These are phyloP conservation scores for Irpex lacteus DNA, from an alignment of 1,284 basidiomycete species.

Conservation along the genomic window DNA sequence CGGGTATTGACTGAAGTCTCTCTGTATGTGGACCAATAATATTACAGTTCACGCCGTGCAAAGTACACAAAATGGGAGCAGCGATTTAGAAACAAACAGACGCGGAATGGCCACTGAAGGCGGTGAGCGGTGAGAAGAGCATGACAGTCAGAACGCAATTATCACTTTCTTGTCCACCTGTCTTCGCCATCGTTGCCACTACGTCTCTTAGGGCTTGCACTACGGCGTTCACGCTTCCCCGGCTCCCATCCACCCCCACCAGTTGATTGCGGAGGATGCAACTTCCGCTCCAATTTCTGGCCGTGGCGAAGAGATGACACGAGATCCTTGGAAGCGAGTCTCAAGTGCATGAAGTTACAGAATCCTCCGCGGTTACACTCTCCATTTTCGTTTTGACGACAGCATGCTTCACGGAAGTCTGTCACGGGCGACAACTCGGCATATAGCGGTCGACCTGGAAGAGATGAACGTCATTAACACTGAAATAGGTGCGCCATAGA, in stretches of 20 bases:
- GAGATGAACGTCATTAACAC: conserved; percentile 7
- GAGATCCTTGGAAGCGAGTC: conserved; percentile 81
- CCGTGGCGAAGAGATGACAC: conserved; percentile 78
- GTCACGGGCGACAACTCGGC: conserved; percentile 99
- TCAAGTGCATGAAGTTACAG: conserved; percentile 99
- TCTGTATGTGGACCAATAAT: neutral
- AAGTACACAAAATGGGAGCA: neutral
- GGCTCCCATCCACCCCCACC: conserved; percentile 80
- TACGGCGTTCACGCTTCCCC: conserved; percentile 60
- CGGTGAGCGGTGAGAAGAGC: neutral
- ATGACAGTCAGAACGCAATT: neutral
- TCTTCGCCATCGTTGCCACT: conserved; percentile 70
- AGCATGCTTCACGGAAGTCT: conserved; percentile 98
- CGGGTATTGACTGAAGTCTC: neutral
- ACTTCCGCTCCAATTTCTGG: conserved; percentile 78
- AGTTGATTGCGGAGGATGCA: conserved; percentile 61
- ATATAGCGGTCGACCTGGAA: conserved; percentile 86
- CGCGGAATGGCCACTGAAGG: neutral
- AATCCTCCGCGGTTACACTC: conserved; percentile 96
- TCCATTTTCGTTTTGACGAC: conserved; percentile 96
- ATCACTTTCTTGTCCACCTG: conserved; percentile 51
- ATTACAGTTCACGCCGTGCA: neutral
- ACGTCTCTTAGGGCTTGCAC: conserved; percentile 65
- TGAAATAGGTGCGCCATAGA: neutral
- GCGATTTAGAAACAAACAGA: neutral